Evolutionary conservation across 139 green algal species (phyloP).

Genomic region (Tetradesmus lagerheimii): DNA sequence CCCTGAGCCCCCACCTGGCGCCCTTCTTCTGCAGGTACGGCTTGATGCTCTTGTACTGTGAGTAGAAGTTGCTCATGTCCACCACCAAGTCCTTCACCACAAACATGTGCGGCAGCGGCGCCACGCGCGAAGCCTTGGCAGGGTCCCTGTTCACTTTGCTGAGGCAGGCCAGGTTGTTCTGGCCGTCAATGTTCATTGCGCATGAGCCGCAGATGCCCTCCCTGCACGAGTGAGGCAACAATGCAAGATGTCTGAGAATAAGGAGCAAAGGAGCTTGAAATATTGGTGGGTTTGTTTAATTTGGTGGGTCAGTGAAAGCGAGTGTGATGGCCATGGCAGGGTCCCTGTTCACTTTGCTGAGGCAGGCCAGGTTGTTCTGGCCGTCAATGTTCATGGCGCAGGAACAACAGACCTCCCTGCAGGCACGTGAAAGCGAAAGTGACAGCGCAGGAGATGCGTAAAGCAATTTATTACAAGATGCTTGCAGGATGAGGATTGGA

Average conservation of each 20-base stretch:
- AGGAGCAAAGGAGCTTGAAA: no score
- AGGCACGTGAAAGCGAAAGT: no score
- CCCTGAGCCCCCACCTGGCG: background rate
- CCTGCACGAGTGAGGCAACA: no score
- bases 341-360: conserved; percentile 86
- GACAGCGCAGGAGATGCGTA: no score
- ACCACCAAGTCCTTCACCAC: conserved; percentile 98
- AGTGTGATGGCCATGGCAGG: conserved; percentile 74
- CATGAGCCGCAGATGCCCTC: conserved; percentile 61
- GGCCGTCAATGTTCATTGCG: conserved; percentile 99
- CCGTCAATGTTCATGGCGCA: conserved; percentile 99
- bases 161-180: conserved; percentile 97
- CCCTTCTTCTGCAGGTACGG: conserved; percentile 93
- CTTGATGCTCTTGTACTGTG: conserved; percentile 99
- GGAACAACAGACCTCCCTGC: conserved; percentile 93
- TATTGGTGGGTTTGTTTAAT: no score
- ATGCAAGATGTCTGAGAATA: no score
- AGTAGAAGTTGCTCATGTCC: conserved; percentile 99
- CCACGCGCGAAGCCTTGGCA: conserved; percentile 78
- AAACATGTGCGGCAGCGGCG: conserved; percentile 99
- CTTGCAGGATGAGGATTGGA: no score
- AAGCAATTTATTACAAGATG: no score
- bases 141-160: conserved; percentile 83
- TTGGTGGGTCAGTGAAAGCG: no score
- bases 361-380: conserved; percentile 95